Conservation (phyloP, 2,329 filamentous ascomycete species). For the Sclerotinia minor region DNA sequence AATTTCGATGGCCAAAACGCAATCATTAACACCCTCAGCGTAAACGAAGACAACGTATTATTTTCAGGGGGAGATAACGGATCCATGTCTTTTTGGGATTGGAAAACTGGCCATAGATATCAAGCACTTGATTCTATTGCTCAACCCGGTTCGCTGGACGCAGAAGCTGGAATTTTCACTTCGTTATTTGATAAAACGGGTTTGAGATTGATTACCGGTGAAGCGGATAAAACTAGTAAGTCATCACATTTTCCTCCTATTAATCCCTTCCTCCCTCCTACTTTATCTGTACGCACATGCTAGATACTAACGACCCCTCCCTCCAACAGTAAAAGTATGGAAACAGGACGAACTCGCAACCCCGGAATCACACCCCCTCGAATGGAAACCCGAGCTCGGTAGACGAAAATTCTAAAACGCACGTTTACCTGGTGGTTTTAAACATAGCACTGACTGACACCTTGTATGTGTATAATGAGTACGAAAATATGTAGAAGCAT, state of each 20-base stretch:
- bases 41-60: constrained; percentile 92
- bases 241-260: constrained; percentile 24
- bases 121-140: constrained; percentile 88
- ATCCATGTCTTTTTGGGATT: constrained; percentile 97
- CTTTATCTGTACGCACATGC: background rate
- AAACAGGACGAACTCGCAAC: constrained; percentile 90
- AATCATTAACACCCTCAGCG: constrained; percentile 90
- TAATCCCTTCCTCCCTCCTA: background rate
- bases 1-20: constrained; percentile 97
- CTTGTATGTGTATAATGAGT: background rate
- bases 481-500: background rate
- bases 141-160: constrained; percentile 90
- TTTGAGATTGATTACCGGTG: constrained; percentile 84
- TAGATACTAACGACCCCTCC: constrained; percentile 35
- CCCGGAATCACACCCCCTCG: constrained; percentile 83
- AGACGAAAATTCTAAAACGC: constrained; percentile 67
- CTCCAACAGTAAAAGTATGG: constrained; percentile 79
- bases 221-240: constrained; percentile 90
- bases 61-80: constrained; percentile 96
- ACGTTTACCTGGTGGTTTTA: constrained; percentile 9
- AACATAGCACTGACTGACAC: background rate
- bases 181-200: constrained; percentile 90
- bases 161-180: constrained; percentile 92
- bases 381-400: constrained; percentile 83
- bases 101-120: constrained; percentile 93